Evolutionary conservation across 1,139 yeast genomes (phyloP).

Genomic region (Taiozyma onychis): DNA sequence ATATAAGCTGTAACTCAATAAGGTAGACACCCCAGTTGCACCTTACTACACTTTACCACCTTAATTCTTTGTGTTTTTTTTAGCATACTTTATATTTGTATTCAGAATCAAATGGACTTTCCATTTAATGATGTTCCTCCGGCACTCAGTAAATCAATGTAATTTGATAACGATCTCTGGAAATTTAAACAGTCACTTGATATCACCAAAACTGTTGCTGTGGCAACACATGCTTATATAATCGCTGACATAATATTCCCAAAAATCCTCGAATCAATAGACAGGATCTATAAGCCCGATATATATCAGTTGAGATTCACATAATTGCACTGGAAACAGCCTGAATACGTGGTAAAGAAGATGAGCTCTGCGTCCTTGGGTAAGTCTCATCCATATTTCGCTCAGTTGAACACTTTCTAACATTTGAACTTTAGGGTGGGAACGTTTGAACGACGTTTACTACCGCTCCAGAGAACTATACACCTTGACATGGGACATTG

Average conservation of each 20-base stretch:
- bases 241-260: neutral
- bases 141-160: no score
- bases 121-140: no score
- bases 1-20: neutral
- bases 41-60: neutral
- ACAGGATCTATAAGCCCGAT: neutral
- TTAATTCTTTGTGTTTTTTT: neutral
- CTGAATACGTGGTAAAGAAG: neutral
- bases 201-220: neutral
- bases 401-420: neutral
- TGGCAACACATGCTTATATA: neutral
- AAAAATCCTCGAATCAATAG: neutral
- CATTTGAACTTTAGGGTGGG: slow-evolving; percentile 16
- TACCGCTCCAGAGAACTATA: slow-evolving; percentile 47
- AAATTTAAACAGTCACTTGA: no score
- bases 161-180: no score
- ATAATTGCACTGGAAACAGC: neutral
- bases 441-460: slow-evolving; percentile 39
- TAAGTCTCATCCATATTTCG: neutral
- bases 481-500: slow-evolving; percentile 25
- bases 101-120: neutral
- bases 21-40: no score
- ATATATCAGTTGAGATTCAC: neutral
- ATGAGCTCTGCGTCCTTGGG: neutral
- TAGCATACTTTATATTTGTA: neutral